These are phyloP conservation scores for Yarrowia deformans DNA, from an alignment of 805 yeast genomes.

Conservation along the genomic window DNA sequence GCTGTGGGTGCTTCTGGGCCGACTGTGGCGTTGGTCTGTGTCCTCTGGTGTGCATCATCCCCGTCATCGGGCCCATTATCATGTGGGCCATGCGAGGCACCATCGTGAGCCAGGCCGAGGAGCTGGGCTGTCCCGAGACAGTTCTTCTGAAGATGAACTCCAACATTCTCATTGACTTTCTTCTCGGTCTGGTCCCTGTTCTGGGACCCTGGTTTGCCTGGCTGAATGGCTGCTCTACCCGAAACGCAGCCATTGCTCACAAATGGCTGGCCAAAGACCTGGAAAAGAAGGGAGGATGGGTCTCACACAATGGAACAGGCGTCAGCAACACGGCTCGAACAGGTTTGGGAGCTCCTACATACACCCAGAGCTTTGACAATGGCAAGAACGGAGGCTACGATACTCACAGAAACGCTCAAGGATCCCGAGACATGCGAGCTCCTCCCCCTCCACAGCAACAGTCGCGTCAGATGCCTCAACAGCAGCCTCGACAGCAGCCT, in stretches of 20 bases:
- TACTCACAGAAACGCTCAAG: conserved; percentile 6
- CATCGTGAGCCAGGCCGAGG: conserved; percentile 66
- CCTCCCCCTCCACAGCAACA: conserved; percentile 4
- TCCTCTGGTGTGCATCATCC: conserved; percentile 73
- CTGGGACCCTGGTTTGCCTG: conserved; percentile 80
- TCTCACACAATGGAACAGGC: conserved; percentile 12
- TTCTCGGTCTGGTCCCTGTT: conserved; percentile 79
- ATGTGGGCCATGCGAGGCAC: conserved; percentile 83
- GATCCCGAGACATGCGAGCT: conserved; percentile 4
- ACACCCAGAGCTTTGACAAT: conserved; percentile 10
- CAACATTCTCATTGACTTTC: conserved; percentile 74
- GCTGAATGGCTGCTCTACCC: conserved; percentile 84
- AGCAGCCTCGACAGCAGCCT: conserved; percentile 4
- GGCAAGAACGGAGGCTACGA: conserved; percentile 11
- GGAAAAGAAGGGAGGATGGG: conserved; percentile 30
- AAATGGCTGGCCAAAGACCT: conserved; percentile 30
- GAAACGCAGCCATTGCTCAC: conserved; percentile 72
- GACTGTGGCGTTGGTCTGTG: conserved; percentile 82
- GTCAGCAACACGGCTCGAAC: conserved; percentile 17
- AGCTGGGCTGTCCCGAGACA: conserved; percentile 63
- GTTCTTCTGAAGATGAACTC: conserved; percentile 74
- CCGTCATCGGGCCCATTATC: conserved; percentile 81
- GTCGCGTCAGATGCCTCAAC: neutral
- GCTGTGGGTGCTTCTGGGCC: conserved; percentile 71
- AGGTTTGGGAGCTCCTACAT: conserved; percentile 5